phyloP scores from a whole-genome alignment of 2,329 filamentous ascomycete genomes.

The Fusarium clavum region DNA sequence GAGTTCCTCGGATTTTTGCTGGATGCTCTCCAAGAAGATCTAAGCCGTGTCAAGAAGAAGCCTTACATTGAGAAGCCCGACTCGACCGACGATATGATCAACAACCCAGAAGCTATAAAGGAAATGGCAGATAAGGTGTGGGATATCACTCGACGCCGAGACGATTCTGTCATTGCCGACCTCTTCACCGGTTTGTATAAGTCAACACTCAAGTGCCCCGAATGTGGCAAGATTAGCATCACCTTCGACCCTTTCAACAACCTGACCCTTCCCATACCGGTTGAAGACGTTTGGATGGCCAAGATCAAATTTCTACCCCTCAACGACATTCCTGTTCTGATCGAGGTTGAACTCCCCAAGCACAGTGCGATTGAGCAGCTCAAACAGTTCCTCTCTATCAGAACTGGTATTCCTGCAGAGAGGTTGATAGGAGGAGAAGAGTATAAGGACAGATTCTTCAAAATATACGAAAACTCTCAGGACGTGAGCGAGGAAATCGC shows the following conservation, averaged over 20 bases:
- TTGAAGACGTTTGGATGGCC: slow-evolving; percentile 84
- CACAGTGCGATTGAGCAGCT: slow-evolving; percentile 75
- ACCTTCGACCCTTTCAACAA: slow-evolving; percentile 99
- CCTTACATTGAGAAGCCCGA: slow-evolving; percentile 98
- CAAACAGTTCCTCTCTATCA: slow-evolving; percentile 76
- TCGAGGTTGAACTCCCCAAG: slow-evolving; percentile 85
- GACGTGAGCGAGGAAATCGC: slow-evolving; percentile 79
- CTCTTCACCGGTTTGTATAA: slow-evolving; percentile 99
- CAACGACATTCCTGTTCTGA: slow-evolving; percentile 74
- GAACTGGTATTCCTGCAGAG: slow-evolving; percentile 72
- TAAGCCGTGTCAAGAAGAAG: slow-evolving; percentile 94
- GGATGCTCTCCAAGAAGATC: slow-evolving; percentile 92
- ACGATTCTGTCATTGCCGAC: slow-evolving; percentile 95
- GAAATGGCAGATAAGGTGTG: slow-evolving; percentile 90
- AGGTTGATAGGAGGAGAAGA: slow-evolving; percentile 85
- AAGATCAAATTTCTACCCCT: slow-evolving; percentile 82
- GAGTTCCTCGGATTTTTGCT: slow-evolving; percentile 96
- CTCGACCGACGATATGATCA: slow-evolving; percentile 95
- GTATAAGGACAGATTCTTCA: slow-evolving; percentile 87
- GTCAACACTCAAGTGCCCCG: slow-evolving; percentile 92
- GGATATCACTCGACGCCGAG: slow-evolving; percentile 90
- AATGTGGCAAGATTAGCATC: slow-evolving; percentile 94
- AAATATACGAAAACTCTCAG: slow-evolving; percentile 77
- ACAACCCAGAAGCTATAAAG: slow-evolving; percentile 81
- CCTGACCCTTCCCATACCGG: slow-evolving; percentile 87